A percentile compares a stretch with the other conserved stretches of the same genome.
These are phyloP conservation scores for Papiliotrema fonsecae DNA, from an alignment of 1,284 basidiomycete genomes.

Conservation along the genomic window DNA sequence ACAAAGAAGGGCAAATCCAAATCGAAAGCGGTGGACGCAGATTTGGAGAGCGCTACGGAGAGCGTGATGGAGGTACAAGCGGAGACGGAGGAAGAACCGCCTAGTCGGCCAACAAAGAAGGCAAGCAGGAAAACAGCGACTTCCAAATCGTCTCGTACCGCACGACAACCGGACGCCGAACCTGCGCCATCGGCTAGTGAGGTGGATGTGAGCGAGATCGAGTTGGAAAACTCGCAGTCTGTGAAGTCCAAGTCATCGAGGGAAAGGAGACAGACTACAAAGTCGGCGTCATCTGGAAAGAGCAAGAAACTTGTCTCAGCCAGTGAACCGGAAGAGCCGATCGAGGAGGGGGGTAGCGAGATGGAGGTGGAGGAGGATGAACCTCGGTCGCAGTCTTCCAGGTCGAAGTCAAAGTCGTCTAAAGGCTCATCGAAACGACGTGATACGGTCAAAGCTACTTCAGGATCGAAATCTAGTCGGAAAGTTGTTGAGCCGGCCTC, in stretches of 20 bases:
- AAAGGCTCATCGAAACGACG: no score
- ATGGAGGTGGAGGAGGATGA: no score
- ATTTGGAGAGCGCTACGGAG: not conserved
- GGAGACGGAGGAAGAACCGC: not conserved
- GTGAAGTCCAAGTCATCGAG: slow-evolving; percentile 5
- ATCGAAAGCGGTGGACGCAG: not conserved
- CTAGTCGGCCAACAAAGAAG: not conserved
- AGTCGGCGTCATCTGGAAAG: no score
- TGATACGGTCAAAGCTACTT: no score
- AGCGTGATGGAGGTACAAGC: slow-evolving; percentile 1
- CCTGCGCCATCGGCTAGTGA: not conserved
- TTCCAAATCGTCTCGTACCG: not conserved
- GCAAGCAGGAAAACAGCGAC: not conserved
- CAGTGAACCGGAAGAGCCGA: no score
- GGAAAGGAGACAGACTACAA: slow-evolving; percentile 7
- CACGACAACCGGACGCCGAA: not conserved
- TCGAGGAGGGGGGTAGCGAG: no score
- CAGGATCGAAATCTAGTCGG: no score
- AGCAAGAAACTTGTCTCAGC: no score
- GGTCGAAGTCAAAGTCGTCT: no score
- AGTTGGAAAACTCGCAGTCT: not conserved
- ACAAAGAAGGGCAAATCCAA: not conserved
- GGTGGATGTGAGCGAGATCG: not conserved
- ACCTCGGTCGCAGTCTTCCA: no score
- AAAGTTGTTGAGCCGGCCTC: no score